Percentiles rank a stretch among this genome's conserved stretches.
These are phyloP conservation scores for Mollisia scopiformis DNA, from an alignment of 2,329 filamentous ascomycete genomes.

Conservation along the genomic window DNA sequence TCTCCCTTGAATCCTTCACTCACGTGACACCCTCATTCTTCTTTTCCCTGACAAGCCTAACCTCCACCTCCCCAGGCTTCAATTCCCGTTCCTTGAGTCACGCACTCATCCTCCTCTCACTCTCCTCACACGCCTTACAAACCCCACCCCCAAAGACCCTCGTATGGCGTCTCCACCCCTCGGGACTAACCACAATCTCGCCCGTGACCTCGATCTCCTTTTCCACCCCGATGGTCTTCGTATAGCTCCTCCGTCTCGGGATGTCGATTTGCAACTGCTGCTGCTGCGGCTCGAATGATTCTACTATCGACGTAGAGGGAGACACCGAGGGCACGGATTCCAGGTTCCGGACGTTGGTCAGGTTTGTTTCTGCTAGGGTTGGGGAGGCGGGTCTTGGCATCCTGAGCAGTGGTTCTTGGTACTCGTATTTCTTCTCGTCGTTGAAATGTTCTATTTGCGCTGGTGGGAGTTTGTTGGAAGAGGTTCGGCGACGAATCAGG, in stretches of 20 bases:
- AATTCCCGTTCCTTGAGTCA: constrained; percentile 5
- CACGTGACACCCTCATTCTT: not conserved
- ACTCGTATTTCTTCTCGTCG: not conserved
- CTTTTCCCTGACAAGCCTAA: not conserved
- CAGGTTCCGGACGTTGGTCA: not conserved
- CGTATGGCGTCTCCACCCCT: constrained; percentile 30
- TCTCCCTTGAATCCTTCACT: too few relatives aligned
- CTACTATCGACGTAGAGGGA: not conserved
- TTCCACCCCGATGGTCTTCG: constrained; percentile 12
- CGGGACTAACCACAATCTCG: constrained; percentile 23
- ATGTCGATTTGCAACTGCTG: not conserved
- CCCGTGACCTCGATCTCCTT: constrained; percentile 18
- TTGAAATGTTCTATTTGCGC: not conserved
- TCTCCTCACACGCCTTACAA: constrained; percentile 28
- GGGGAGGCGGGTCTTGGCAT: constrained; percentile 2
- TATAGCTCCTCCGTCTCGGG: constrained; percentile 26
- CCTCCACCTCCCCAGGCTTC: not conserved
- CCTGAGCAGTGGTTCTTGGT: not conserved
- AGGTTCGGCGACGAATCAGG: not conserved
- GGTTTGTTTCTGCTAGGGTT: not conserved
- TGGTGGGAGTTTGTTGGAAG: not conserved
- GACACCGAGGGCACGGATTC: not conserved
- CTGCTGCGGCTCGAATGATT: too few relatives aligned
- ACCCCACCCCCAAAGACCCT: constrained; percentile 31
- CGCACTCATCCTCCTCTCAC: constrained; percentile 15